phyloP scores from a whole-genome alignment of 805 yeast genomes.

The Lipomyces sp. region DNA sequence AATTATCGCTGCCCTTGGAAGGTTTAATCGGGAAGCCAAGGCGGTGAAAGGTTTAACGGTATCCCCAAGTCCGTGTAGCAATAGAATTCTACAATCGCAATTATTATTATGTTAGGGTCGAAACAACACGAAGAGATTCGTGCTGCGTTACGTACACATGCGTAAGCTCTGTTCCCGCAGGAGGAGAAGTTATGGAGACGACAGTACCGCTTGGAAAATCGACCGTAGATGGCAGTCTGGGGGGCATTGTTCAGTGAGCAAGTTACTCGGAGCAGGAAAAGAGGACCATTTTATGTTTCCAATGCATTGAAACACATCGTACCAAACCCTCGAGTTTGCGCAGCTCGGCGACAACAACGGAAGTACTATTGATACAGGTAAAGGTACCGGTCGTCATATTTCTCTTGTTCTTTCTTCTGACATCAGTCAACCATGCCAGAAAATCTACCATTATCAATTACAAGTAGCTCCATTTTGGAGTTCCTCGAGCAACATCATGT shows the following conservation, averaged over 20 bases:
- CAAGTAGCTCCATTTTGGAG: conserved; percentile 12
- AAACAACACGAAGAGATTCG: not conserved
- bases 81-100: conserved; percentile 16
- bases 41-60: conserved; percentile 23
- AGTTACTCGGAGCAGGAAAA: too few relatives aligned
- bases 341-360: too few relatives aligned
- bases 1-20: conserved; percentile 28
- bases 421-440: not conserved
- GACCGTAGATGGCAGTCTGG: conserved; percentile 20
- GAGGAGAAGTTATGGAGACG: conserved; percentile 26
- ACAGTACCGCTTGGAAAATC: conserved; percentile 25
- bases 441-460: not conserved
- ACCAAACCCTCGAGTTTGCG: too few relatives aligned
- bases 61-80: conserved; percentile 38
- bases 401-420: too few relatives aligned
- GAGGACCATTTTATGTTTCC: too few relatives aligned
- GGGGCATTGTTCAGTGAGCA: conserved; percentile 9
- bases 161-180: conserved; percentile 13
- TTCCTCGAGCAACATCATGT: conserved; percentile 23
- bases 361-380: too few relatives aligned
- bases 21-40: conserved; percentile 29
- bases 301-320: too few relatives aligned
- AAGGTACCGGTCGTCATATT: too few relatives aligned
- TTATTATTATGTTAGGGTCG: not conserved
- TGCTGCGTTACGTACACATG: conserved; percentile 20